phyloP scores from a whole-genome alignment of 192 early-diverging fungal species.

The Podila minutissima region DNA sequence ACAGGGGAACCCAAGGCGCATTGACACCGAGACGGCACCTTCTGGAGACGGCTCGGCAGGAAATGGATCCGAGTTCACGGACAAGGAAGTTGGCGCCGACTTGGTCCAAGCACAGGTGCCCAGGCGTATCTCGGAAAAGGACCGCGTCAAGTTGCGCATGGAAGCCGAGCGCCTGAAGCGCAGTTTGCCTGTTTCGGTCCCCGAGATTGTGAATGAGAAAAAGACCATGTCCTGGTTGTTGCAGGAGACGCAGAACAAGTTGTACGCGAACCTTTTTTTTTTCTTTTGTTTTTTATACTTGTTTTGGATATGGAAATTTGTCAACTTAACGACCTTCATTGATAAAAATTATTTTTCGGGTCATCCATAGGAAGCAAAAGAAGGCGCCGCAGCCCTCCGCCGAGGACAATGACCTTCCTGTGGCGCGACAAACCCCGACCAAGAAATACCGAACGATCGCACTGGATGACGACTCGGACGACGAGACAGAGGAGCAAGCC shows the following conservation, averaged over 20 bases:
- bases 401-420: background rate
- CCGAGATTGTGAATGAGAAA: background rate
- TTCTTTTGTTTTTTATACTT: background rate
- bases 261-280: background rate
- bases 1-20: background rate
- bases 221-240: background rate
- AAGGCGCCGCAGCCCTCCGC: background rate
- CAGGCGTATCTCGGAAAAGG: background rate
- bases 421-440: background rate
- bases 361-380: background rate
- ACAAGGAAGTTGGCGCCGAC: background rate
- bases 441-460: background rate
- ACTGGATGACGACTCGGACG: constrained; percentile 4
- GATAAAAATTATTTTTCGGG: too few relatives aligned
- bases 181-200: background rate
- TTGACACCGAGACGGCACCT: too few relatives aligned
- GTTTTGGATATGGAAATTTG: background rate
- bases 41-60: background rate
- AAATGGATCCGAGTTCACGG: background rate
- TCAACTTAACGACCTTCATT: background rate
- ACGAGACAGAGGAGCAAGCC: background rate
- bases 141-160: background rate
- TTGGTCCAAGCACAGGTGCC: background rate
- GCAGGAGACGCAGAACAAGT: background rate
- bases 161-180: background rate